A percentile compares a stretch with the other conserved stretches of the same genome.
Evolutionary conservation across 208 protist genomes (phyloP).

Genomic region (Sergeia podlipaevii): DNA sequence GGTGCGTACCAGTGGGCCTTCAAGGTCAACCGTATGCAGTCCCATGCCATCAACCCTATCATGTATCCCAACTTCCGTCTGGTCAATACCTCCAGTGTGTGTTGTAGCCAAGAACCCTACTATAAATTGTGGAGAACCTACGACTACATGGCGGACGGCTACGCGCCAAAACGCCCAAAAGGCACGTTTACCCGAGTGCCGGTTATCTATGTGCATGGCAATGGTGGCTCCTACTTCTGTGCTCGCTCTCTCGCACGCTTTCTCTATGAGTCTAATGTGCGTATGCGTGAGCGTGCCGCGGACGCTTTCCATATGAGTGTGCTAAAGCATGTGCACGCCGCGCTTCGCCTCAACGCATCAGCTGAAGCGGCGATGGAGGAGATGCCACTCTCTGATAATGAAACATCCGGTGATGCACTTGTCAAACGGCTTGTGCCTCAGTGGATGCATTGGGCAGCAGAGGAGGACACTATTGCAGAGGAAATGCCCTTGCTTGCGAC

Average conservation of each 20-base stretch:
- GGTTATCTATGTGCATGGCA: conserved; percentile 75
- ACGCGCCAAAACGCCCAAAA: conserved; percentile 18
- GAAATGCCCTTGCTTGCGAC: conserved; percentile 47
- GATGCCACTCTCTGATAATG: not conserved
- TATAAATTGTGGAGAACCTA: conserved; percentile 59
- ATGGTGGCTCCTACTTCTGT: conserved; percentile 74
- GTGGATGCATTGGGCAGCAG: conserved; percentile 27
- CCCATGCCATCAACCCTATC: conserved; percentile 44
- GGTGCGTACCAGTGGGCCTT: conserved; percentile 47
- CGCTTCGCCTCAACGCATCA: conserved; percentile 4
- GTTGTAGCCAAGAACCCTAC: conserved; percentile 31
- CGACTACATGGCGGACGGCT: conserved; percentile 57
- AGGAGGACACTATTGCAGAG: conserved; percentile 30
- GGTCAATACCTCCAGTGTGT: conserved; percentile 23
- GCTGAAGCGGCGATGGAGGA: not conserved
- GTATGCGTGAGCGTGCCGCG: conserved; percentile 23
- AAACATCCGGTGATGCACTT: not conserved
- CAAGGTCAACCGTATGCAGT: conserved; percentile 33
- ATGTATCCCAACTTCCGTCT: conserved; percentile 43
- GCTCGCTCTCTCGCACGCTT: conserved; percentile 67
- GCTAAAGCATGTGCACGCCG: conserved; percentile 19
- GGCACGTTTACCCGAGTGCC: conserved; percentile 44
- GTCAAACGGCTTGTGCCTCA: conserved; percentile 17
- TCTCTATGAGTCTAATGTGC: conserved; percentile 54
- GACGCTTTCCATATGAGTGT: conserved; percentile 36